Evolutionary conservation across 1,284 basidiomycete species (phyloP).

Genomic region (Volvariella surrecta): DNA sequence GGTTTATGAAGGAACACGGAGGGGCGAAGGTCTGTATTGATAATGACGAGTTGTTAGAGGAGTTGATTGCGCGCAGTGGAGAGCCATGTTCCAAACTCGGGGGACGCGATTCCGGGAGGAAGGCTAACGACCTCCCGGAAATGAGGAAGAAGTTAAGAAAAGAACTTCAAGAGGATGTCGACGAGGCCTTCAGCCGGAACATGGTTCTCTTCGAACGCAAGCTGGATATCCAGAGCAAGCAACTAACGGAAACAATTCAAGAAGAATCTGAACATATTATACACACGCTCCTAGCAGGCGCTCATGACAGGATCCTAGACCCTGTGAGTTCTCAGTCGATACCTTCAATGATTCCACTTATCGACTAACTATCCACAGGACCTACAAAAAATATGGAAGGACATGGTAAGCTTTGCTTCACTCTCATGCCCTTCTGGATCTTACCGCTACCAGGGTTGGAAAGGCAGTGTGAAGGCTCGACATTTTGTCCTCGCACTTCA

Average conservation of each 20-base stretch:
- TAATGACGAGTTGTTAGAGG: slow-evolving; percentile 13
- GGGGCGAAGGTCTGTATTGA: slow-evolving; percentile 10
- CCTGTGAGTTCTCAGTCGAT: slow-evolving; percentile 14
- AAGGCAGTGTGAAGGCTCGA: slow-evolving; percentile 24
- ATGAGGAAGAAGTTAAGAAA: slow-evolving; percentile 15
- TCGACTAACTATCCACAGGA: slow-evolving; percentile 11
- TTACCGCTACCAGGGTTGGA: slow-evolving; percentile 19
- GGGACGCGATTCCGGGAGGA: slow-evolving; percentile 12
- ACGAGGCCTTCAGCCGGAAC: slow-evolving; percentile 20
- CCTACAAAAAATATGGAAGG: slow-evolving; percentile 20
- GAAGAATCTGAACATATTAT: slow-evolving; percentile 21
- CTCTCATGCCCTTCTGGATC: background rate
- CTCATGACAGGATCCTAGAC: slow-evolving; percentile 20
- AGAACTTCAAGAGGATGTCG: slow-evolving; percentile 22
- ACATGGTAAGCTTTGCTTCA: slow-evolving; percentile 14
- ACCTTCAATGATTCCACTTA: background rate
- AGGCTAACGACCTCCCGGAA: slow-evolving; percentile 13
- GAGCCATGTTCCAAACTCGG: slow-evolving; percentile 3
- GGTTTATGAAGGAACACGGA: slow-evolving; percentile 6
- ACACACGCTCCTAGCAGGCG: slow-evolving; percentile 16
- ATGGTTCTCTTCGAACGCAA: slow-evolving; percentile 22
- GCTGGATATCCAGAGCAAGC: slow-evolving; percentile 21
- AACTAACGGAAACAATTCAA: slow-evolving; percentile 16
- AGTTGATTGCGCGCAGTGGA: slow-evolving; percentile 13
- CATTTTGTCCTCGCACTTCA: slow-evolving; percentile 26